Percentiles rank a stretch among this genome's conserved stretches.
Evolutionary conservation across 108 stramenopile genomes (phyloP).

Genomic region (Schizochytrium sp.): DNA sequence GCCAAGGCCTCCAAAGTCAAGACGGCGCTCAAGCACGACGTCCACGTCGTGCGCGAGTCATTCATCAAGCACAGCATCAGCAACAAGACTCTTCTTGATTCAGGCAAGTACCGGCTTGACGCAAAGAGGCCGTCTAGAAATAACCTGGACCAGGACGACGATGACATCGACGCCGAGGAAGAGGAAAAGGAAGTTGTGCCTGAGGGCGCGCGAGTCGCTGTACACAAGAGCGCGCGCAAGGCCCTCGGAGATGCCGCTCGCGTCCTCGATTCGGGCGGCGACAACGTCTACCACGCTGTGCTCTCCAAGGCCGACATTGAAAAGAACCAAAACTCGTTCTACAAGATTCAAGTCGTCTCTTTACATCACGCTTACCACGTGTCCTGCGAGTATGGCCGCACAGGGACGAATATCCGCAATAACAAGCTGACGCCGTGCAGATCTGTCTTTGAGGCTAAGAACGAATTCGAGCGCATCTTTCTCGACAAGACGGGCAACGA

Average conservation of each 20-base stretch:
- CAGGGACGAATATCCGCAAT: not conserved
- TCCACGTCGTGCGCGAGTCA: not conserved
- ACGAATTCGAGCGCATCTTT: not conserved
- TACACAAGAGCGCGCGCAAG: not conserved
- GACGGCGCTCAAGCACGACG: not conserved
- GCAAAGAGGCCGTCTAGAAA: not conserved
- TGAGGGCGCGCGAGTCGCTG: not conserved
- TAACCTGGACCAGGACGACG: not conserved
- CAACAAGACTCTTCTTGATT: not conserved
- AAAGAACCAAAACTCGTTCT: not conserved
- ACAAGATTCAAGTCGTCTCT: not conserved
- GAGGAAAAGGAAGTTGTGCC: not conserved
- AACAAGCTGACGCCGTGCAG: not conserved
- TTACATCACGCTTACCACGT: not conserved
- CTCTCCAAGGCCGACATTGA: not conserved
- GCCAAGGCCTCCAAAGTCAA: not conserved
- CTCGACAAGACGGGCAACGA: constrained; percentile 2
- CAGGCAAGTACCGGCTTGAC: not conserved
- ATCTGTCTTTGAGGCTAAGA: not conserved
- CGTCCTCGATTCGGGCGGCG: not conserved
- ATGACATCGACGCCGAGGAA: not conserved
- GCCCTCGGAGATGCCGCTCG: not conserved
- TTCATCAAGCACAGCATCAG: not conserved
- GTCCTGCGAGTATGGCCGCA: not conserved
- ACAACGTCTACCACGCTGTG: not conserved